phyloP scores from a whole-genome alignment of 2,329 filamentous ascomycete species.

The Colletotrichum tamarilloi region DNA sequence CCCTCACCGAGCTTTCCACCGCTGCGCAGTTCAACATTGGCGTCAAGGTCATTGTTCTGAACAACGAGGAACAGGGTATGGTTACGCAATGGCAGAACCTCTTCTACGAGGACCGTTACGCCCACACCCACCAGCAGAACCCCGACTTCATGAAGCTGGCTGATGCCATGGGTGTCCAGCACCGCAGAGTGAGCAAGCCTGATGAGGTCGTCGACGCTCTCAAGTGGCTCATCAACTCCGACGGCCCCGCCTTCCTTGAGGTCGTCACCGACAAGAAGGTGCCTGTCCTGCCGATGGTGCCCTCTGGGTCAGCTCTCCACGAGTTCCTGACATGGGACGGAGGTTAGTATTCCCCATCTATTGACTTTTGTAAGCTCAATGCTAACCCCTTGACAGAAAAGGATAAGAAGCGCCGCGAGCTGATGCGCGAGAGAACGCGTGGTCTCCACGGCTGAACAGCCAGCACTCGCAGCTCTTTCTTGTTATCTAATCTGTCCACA shows the following conservation, averaged over 20 bases:
- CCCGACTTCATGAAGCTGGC: constrained; percentile 96
- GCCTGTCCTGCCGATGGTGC: constrained; percentile 98
- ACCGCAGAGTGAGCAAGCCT: constrained; percentile 76
- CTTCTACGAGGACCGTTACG: constrained; percentile 94
- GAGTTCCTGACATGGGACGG: constrained; percentile 93
- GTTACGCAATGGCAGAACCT: constrained; percentile 98
- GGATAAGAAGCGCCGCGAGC: constrained; percentile 73
- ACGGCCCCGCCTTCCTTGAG: constrained; percentile 94
- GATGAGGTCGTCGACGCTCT: constrained; percentile 82
- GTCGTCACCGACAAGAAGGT: constrained; percentile 92
- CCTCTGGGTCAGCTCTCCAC: constrained; percentile 85
- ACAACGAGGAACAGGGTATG: constrained; percentile 99
- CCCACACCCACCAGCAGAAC: constrained; percentile 94
- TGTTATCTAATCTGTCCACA: constrained; percentile 29
- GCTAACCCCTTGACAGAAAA: constrained; percentile 64
- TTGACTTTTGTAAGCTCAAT: neutral
- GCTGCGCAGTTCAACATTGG: constrained; percentile 96
- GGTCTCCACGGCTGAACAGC: constrained; percentile 47
- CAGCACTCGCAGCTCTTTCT: constrained; percentile 6
- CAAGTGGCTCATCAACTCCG: constrained; percentile 87
- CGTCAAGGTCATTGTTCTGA: constrained; percentile 92
- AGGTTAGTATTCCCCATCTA: constrained; percentile 59
- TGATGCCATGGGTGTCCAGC: constrained; percentile 89
- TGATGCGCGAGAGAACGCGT: constrained; percentile 73
- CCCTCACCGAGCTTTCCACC: constrained; percentile 92